Conservation (phyloP, 1,284 basidiomycete genomes). For the Cryptococcus sp. region DNA sequence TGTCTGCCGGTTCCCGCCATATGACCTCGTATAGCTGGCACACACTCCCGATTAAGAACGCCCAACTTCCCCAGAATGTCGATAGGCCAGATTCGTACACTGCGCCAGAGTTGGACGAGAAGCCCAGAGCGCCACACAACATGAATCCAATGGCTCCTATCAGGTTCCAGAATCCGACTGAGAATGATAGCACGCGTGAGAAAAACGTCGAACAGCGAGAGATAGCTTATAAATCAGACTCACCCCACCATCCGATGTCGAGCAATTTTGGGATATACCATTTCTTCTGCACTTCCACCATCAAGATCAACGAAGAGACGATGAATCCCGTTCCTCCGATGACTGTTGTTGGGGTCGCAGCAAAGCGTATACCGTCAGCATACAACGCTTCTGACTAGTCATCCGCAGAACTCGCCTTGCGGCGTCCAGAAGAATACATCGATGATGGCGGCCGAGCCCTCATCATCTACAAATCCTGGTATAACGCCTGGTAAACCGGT, state of each 20-base stretch:
- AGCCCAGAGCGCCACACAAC: constrained; percentile 61
- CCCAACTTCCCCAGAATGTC: constrained; percentile 66
- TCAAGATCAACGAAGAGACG: constrained; percentile 59
- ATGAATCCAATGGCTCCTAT: constrained; percentile 62
- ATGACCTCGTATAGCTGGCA: constrained; percentile 57
- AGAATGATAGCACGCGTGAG: neutral
- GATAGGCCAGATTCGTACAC: constrained; percentile 60
- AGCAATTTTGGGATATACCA: constrained; percentile 56
- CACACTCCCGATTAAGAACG: constrained; percentile 62
- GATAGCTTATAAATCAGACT: constrained; percentile 23
- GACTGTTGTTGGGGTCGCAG: constrained; percentile 51
- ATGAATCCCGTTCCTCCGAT: constrained; percentile 63
- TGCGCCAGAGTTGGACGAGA: constrained; percentile 50
- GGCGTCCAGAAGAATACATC: constrained; percentile 59
- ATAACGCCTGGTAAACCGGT: constrained; percentile 61
- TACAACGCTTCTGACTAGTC: neutral
- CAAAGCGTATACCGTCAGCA: neutral
- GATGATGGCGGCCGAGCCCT: constrained; percentile 35
- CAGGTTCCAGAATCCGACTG: constrained; percentile 60
- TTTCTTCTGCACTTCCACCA: constrained; percentile 61
- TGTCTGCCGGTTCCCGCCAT: constrained; percentile 24
- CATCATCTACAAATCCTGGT: constrained; percentile 51
- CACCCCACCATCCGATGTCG: constrained; percentile 61
- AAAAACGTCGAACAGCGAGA: constrained; percentile 1
- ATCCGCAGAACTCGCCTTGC: constrained; percentile 30